These are phyloP conservation scores for Funneliformis caledonium DNA, from an alignment of 371 early-diverging fungal species.

Conservation along the genomic window DNA sequence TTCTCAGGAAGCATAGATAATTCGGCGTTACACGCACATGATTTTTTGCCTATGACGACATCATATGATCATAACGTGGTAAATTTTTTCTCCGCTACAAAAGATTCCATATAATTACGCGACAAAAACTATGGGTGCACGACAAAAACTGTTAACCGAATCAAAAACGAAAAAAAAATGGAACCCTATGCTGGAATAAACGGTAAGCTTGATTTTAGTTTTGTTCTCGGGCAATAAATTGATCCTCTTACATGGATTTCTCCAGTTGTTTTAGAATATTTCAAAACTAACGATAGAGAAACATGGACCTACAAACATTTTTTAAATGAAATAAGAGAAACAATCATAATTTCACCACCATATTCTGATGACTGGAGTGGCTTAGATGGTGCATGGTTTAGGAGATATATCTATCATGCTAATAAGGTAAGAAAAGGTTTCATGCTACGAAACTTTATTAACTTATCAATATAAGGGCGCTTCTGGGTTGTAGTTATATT, in stretches of 20 bases:
- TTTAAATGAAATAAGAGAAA: slow-evolving; percentile 12
- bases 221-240: background rate
- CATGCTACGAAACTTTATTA: background rate
- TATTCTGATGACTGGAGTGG: slow-evolving; percentile 20
- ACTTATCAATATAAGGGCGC: background rate
- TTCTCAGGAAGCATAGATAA: no score
- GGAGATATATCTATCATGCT: background rate
- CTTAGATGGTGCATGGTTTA: slow-evolving; percentile 13
- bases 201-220: no score
- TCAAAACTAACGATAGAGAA: slow-evolving; percentile 4
- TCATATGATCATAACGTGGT: no score
- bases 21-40: no score
- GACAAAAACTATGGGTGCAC: no score
- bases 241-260: background rate
- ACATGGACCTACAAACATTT: slow-evolving; percentile 27
- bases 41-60: no score
- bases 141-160: no score
- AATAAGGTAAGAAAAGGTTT: background rate
- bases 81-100: no score
- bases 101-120: no score
- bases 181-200: no score
- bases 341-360: slow-evolving; percentile 10
- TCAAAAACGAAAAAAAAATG: no score
- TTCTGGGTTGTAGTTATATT: slow-evolving; percentile 32
- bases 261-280: slow-evolving; percentile 15